Conservation (phyloP, 1,284 basidiomycete species). For the Wolfiporia cocos region DNA sequence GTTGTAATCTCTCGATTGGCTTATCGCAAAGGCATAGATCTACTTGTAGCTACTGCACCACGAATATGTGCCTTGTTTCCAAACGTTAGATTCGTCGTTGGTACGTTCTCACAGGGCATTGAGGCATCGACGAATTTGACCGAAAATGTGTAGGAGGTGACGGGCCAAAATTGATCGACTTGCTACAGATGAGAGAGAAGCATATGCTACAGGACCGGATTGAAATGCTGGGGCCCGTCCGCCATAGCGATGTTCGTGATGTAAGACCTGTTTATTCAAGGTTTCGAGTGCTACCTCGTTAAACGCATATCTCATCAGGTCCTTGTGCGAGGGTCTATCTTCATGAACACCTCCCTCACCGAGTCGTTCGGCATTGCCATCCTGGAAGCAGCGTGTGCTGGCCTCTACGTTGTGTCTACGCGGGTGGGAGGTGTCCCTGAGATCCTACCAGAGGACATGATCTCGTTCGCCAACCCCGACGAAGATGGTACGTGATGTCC, state of each 20-base stretch:
- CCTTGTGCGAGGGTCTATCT: conserved; percentile 81
- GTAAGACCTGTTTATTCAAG: conserved; percentile 34
- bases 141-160: conserved; percentile 84
- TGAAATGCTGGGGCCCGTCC: conserved; percentile 79
- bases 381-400: conserved; percentile 93
- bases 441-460: conserved; percentile 89
- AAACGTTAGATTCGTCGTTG: conserved; percentile 85
- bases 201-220: conserved; percentile 88
- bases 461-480: conserved; percentile 89
- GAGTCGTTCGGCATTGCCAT: conserved; percentile 97
- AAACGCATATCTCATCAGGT: conserved; percentile 42
- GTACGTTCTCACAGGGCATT: conserved; percentile 33
- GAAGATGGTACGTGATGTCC: conserved; percentile 50
- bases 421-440: conserved; percentile 95
- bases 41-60: conserved; percentile 90
- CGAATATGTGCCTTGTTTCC: conserved; percentile 83
- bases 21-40: conserved; percentile 95
- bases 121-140: too few species aligned
- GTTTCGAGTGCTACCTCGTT: too few species aligned
- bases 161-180: conserved; percentile 92
- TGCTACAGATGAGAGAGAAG: conserved; percentile 95
- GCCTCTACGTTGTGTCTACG: conserved; percentile 92
- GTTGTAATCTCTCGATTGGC: conserved; percentile 93
- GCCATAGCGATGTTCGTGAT: conserved; percentile 77
- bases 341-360: conserved; percentile 93